Percentiles rank a stretch among this genome's conserved stretches.
Conservation (phyloP, 1,284 basidiomycete species). For the Coniferiporia sulphurascens region DNA sequence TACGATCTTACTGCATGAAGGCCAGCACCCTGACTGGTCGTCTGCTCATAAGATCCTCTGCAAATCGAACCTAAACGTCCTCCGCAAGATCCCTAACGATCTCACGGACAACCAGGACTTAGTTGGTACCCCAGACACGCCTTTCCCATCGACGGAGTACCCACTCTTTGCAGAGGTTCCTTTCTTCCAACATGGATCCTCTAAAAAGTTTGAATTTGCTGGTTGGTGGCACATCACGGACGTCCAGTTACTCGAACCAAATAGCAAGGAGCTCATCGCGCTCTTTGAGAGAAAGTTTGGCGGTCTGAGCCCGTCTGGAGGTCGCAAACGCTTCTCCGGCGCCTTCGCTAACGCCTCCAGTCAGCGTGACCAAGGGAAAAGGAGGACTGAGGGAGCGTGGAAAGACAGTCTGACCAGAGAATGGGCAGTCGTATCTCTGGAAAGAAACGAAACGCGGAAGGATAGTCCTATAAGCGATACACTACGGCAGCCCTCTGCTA, state of each 20-base stretch:
- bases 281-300: slow-evolving; percentile 12
- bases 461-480: not conserved
- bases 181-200: not conserved
- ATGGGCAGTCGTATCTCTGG: slow-evolving; percentile 11
- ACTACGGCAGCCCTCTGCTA: not conserved
- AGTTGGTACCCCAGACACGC: not conserved
- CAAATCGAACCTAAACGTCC: slow-evolving; percentile 13
- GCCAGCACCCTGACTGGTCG: slow-evolving; percentile 15
- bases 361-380: not conserved
- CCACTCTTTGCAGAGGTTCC: slow-evolving; percentile 10
- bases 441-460: slow-evolving; percentile 7
- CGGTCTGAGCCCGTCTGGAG: not conserved
- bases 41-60: slow-evolving; percentile 6
- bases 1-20: slow-evolving; percentile 4
- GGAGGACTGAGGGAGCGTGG: slow-evolving; percentile 11
- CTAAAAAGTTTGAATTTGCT: slow-evolving; percentile 7
- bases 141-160: not conserved
- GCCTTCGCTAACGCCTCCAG: not conserved
- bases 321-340: not conserved
- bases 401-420: not conserved
- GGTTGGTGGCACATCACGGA: slow-evolving; percentile 10
- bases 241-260: slow-evolving; percentile 3
- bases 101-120: not conserved
- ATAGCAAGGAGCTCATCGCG: slow-evolving; percentile 5
- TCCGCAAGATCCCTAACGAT: slow-evolving; percentile 1